Evolutionary conservation across 805 yeast species (phyloP).

Genomic region (Candida endomychidarum): DNA sequence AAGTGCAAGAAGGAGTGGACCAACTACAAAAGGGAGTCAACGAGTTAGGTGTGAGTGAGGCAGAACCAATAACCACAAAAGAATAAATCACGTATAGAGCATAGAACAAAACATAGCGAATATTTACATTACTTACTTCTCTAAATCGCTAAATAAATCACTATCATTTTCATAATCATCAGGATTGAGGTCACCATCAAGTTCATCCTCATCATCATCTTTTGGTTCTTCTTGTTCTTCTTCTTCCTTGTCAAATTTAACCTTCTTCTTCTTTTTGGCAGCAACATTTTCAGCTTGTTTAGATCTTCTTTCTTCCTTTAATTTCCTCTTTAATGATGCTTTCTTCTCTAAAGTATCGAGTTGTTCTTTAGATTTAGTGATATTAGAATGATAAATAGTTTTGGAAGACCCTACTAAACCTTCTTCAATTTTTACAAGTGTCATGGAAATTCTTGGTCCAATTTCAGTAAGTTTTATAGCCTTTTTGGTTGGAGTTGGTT

Average conservation of each 20-base stretch:
- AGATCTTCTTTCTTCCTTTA: conserved; percentile 70
- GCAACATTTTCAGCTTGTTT: conserved; percentile 78
- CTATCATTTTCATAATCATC: conserved; percentile 52
- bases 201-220: conserved; percentile 21
- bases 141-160: conserved; percentile 42
- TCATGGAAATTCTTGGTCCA: conserved; percentile 84
- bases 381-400: conserved; percentile 75
- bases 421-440: conserved; percentile 85
- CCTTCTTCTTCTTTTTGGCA: conserved; percentile 66
- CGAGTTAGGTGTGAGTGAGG: too few species aligned
- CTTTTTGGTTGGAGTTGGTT: conserved; percentile 50
- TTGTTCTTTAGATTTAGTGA: conserved; percentile 65
- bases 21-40: too few species aligned
- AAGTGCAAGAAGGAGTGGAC: background rate
- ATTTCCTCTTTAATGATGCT: conserved; percentile 60
- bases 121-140: background rate
- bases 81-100: too few species aligned
- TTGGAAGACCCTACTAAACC: conserved; percentile 82
- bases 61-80: too few species aligned
- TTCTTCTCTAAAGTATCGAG: conserved; percentile 58
- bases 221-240: conserved; percentile 35
- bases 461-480: conserved; percentile 91
- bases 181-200: conserved; percentile 32
- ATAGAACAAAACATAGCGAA: too few species aligned
- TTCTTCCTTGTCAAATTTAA: conserved; percentile 49